These are phyloP conservation scores for Rhizopus microsporus DNA, from an alignment of 371 early-diverging fungal genomes.

Conservation along the genomic window DNA sequence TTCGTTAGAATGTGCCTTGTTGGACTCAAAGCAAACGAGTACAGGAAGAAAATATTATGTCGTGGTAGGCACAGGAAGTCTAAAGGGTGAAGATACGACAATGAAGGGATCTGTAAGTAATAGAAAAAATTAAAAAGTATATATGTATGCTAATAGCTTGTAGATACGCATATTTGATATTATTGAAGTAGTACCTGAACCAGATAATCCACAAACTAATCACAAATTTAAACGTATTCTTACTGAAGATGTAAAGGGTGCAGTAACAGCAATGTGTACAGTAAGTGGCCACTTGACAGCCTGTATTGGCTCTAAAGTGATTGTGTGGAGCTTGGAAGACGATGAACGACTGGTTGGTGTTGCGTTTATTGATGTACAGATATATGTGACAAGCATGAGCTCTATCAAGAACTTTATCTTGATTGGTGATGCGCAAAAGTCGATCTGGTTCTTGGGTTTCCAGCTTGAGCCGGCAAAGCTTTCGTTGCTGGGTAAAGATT, in stretches of 20 bases:
- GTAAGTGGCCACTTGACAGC: slow-evolving; percentile 89
- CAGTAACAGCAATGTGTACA: slow-evolving; percentile 88
- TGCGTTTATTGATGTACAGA: slow-evolving; percentile 95
- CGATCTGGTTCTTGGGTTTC: slow-evolving; percentile 93
- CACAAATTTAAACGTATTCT: slow-evolving; percentile 89
- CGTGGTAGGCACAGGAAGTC: slow-evolving; percentile 88
- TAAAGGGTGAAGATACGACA: slow-evolving; percentile 92
- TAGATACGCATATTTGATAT: slow-evolving; percentile 93
- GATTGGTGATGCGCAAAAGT: slow-evolving; percentile 91
- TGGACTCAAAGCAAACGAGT: slow-evolving; percentile 88
- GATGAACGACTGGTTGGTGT: slow-evolving; percentile 89
- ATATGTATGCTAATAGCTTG: not conserved
- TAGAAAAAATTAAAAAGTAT: not conserved
- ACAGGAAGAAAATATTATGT: slow-evolving; percentile 87
- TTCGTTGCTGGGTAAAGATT: slow-evolving; percentile 89
- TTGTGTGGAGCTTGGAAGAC: slow-evolving; percentile 90
- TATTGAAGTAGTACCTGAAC: slow-evolving; percentile 97
- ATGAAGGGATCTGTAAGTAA: slow-evolving; percentile 82
- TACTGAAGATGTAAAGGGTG: slow-evolving; percentile 91
- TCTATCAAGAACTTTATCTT: slow-evolving; percentile 91
- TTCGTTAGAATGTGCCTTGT: slow-evolving; percentile 73
- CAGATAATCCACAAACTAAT: slow-evolving; percentile 92
- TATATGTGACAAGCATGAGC: slow-evolving; percentile 83
- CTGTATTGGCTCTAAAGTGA: slow-evolving; percentile 90
- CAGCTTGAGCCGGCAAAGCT: slow-evolving; percentile 96